phyloP scores from a whole-genome alignment of 768 basidiomycete species.

The Podaxis pistillaris region DNA sequence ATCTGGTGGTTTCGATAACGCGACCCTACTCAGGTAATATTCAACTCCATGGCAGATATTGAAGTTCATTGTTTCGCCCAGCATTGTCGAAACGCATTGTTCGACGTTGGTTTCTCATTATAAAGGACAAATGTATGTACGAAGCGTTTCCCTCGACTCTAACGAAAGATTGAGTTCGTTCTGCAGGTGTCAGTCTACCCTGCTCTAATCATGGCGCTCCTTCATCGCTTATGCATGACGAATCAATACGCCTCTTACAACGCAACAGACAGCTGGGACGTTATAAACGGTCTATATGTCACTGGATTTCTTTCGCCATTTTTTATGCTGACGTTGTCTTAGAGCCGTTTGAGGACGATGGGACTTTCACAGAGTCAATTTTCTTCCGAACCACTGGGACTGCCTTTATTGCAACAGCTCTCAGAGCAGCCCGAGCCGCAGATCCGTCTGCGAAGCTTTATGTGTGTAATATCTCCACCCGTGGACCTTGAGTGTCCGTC shows the following conservation, averaged over 20 bases:
- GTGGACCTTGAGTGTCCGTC: background rate
- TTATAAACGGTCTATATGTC: slow-evolving; percentile 40
- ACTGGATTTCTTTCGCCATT: background rate
- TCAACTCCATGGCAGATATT: background rate
- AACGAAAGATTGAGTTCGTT: background rate
- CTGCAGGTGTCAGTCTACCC: slow-evolving; percentile 16
- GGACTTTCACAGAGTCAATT: slow-evolving; percentile 53
- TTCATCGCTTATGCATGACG: background rate
- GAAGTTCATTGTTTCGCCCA: background rate
- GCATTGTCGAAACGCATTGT: slow-evolving; percentile 45
- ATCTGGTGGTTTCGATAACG: slow-evolving; percentile 38
- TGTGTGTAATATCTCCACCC: slow-evolving; percentile 25
- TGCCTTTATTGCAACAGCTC: slow-evolving; percentile 47
- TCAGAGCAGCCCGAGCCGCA: slow-evolving; percentile 50
- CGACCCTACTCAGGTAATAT: slow-evolving; percentile 27
- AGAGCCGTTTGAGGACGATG: slow-evolving; percentile 62
- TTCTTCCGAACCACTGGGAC: slow-evolving; percentile 51
- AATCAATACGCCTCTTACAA: background rate
- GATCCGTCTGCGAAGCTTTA: slow-evolving; percentile 58
- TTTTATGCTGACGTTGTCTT: background rate
- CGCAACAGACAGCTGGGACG: slow-evolving; percentile 45
- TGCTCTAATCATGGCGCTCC: background rate
- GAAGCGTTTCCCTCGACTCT: background rate
- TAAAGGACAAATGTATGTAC: slow-evolving; percentile 45
- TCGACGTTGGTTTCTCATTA: slow-evolving; percentile 47